Evolutionary conservation across 1,284 basidiomycete genomes (phyloP).

Genomic region (Trametes pubescens): DNA sequence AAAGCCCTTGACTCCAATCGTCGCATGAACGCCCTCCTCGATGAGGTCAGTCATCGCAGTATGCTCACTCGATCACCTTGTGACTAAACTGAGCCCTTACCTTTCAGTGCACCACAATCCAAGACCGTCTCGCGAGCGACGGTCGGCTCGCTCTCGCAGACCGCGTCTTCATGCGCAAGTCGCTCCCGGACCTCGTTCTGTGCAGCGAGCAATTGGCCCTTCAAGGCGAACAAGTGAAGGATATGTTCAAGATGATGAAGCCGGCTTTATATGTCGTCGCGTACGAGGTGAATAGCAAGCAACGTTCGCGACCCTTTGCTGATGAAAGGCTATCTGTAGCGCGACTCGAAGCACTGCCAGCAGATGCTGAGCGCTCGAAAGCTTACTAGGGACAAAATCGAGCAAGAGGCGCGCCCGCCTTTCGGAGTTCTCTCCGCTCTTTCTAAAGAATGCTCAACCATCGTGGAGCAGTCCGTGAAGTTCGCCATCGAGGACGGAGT

Average conservation of each 20-base stretch:
- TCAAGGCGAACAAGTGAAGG: background rate
- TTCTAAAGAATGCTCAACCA: background rate
- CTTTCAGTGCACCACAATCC: background rate
- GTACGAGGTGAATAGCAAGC: background rate
- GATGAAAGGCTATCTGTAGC: background rate
- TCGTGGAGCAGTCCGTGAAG: background rate
- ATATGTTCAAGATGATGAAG: background rate
- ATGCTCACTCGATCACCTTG: background rate
- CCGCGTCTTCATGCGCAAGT: conserved; percentile 7
- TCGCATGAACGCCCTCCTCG: background rate
- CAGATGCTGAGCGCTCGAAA: background rate
- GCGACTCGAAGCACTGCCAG: background rate
- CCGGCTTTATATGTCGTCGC: conserved; percentile 1
- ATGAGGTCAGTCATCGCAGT: background rate
- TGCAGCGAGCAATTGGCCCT: background rate
- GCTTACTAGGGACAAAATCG: background rate
- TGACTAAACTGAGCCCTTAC: background rate
- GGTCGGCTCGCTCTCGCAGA: background rate
- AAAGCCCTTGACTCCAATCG: background rate
- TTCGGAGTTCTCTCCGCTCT: background rate
- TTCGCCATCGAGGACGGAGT: background rate
- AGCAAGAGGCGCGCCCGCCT: background rate
- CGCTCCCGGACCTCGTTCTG: background rate
- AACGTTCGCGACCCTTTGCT: background rate
- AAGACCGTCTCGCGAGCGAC: background rate